These are phyloP conservation scores for Trichoderma cornu-damae DNA, from an alignment of 2,329 filamentous ascomycete genomes.

Conservation along the genomic window DNA sequence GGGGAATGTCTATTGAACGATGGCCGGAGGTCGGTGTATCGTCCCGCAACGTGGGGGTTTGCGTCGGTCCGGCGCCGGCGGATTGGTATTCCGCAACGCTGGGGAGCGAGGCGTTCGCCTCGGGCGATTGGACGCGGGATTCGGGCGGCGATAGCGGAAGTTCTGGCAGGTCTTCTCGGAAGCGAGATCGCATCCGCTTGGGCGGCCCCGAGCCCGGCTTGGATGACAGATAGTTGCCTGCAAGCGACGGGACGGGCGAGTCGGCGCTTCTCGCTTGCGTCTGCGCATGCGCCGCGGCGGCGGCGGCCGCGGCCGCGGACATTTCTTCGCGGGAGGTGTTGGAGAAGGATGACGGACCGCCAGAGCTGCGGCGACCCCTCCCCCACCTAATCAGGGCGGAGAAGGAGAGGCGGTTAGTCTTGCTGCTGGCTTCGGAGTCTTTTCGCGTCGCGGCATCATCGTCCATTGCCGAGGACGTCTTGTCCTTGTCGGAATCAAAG, in stretches of 20 bases:
- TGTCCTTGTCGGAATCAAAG: constrained; percentile 38
- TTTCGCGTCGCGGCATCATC: constrained; percentile 49
- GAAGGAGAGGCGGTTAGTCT: constrained; percentile 50
- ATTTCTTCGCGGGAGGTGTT: constrained; percentile 91
- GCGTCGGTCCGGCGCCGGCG: constrained; percentile 25
- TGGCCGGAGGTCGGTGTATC: constrained; percentile 45
- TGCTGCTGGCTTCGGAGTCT: constrained; percentile 50
- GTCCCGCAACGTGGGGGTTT: constrained; percentile 33
- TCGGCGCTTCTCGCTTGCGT: constrained; percentile 23
- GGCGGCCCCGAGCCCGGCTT: constrained; percentile 48
- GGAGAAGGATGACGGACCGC: constrained; percentile 72
- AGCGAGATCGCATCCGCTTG: constrained; percentile 81
- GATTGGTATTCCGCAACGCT: constrained; percentile 28
- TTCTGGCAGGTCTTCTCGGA: constrained; percentile 87
- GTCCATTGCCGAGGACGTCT: constrained; percentile 34
- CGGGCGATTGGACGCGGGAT: constrained; percentile 73
- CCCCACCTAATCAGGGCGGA: constrained; percentile 71
- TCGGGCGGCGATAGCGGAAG: constrained; percentile 79
- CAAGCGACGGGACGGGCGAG: constrained; percentile 2
- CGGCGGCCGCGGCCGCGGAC: constrained; percentile 33
- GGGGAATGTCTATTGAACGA: constrained; percentile 33
- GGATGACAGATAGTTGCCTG: constrained; percentile 28
- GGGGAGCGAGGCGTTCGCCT: constrained; percentile 47
- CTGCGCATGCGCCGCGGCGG: constrained; percentile 34
- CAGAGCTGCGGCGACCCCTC: constrained; percentile 51